A percentile compares a stretch with the other conserved stretches of the same genome.
Conservation (phyloP, 2,329 filamentous ascomycete genomes). For the Aspergillus quadrilineatus region DNA sequence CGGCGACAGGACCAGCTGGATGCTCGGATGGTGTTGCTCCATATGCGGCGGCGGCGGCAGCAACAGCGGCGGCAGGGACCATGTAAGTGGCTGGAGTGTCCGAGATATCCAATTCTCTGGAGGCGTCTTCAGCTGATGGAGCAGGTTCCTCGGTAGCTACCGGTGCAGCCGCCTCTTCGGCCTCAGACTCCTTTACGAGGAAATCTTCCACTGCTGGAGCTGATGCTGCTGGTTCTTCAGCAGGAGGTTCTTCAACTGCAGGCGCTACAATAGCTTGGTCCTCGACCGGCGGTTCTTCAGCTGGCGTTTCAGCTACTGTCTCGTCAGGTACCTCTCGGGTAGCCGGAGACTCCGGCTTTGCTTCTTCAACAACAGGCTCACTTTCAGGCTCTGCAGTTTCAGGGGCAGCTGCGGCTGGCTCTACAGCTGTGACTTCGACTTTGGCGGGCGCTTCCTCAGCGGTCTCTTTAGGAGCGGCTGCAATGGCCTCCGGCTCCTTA, state of each 20-base stretch:
- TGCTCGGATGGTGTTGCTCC: background rate
- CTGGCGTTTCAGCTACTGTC: background rate
- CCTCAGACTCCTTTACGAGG: background rate
- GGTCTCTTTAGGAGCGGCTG: background rate
- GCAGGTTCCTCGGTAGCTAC: constrained; percentile 1
- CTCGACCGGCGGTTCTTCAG: background rate
- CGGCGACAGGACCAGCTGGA: constrained; percentile 13
- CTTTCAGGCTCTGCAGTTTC: background rate
- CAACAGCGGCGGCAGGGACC: background rate
- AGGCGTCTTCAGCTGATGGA: background rate
- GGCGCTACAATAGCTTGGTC: background rate
- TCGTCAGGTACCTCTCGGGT: background rate
- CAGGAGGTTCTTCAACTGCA: background rate
- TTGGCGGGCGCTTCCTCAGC: constrained; percentile 11
- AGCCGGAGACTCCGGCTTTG: background rate
- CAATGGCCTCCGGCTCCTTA: constrained; percentile 8
- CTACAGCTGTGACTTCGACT: background rate
- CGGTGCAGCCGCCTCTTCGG: constrained; percentile 5
- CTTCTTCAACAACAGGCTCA: background rate
- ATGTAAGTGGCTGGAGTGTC: background rate
- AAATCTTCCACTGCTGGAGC: background rate
- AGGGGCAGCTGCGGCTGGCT: background rate
- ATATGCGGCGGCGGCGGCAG: background rate
- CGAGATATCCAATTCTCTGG: background rate
- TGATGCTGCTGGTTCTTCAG: constrained; percentile 1